phyloP scores from a whole-genome alignment of 345 rosid species.

The Ceriops decandra region DNA sequence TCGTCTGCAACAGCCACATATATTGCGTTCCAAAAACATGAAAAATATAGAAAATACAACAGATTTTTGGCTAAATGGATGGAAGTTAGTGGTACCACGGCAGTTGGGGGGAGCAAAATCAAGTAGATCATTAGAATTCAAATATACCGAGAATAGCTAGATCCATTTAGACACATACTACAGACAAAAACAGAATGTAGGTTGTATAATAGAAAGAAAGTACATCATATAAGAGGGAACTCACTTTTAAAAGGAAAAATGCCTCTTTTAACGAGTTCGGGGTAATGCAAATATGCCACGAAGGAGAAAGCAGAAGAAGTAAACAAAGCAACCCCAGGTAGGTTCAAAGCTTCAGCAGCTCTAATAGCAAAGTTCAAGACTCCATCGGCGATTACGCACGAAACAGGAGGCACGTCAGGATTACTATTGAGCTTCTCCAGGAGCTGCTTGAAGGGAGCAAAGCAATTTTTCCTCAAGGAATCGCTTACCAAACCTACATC shows the following conservation, averaged over 20 bases:
- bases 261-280: conserved; percentile 23
- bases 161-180: too few species aligned
- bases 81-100: neutral
- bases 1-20: conserved; percentile 11
- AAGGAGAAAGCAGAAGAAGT: conserved; percentile 27
- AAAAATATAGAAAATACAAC: neutral
- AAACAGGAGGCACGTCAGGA: neutral
- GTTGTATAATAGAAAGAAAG: too few species aligned
- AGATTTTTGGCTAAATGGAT: neutral
- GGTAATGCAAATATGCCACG: conserved; percentile 19
- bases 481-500: neutral
- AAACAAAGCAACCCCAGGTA: conserved; percentile 25
- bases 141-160: neutral
- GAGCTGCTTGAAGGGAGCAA: neutral
- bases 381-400: neutral
- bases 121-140: neutral
- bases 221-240: too few species aligned
- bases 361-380: conserved; percentile 13
- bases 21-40: neutral
- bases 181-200: too few species aligned
- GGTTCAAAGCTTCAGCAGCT: conserved; percentile 24
- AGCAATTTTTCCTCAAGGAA: neutral
- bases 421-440: neutral
- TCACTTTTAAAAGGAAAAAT: conserved; percentile 30
- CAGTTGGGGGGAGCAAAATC: neutral